Percentiles rank a stretch among this genome's conserved stretches.
phyloP scores from a whole-genome alignment of 371 early-diverging fungal species.

The Parasitella parasitica region DNA sequence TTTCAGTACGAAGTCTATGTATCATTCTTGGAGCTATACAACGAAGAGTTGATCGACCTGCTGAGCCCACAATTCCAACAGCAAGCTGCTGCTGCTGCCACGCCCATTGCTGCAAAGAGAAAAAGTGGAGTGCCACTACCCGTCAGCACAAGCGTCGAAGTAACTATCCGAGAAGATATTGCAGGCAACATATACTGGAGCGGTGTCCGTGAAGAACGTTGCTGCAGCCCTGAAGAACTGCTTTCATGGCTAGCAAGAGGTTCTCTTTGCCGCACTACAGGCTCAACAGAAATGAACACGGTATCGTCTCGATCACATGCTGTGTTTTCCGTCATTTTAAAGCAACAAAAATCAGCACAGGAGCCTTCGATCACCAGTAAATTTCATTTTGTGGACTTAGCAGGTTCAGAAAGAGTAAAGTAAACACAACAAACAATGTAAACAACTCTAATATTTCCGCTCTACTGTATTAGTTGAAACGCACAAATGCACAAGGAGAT shows the following conservation, averaged over 20 bases:
- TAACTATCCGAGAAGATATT: slow-evolving; percentile 88
- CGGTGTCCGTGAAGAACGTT: slow-evolving; percentile 84
- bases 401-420: slow-evolving; percentile 71
- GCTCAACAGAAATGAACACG: slow-evolving; percentile 96
- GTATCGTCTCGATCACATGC: slow-evolving; percentile 98
- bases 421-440: not conserved
- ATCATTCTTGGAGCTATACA: slow-evolving; percentile 96
- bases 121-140: slow-evolving; percentile 17
- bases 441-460: too few species aligned
- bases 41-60: slow-evolving; percentile 93
- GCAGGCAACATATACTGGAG: slow-evolving; percentile 90
- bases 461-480: slow-evolving; percentile 89
- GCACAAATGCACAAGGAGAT: slow-evolving; percentile 93
- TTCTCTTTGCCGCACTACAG: slow-evolving; percentile 90
- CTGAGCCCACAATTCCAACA: slow-evolving; percentile 49
- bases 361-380: slow-evolving; percentile 53
- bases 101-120: slow-evolving; percentile 11
- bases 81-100: not conserved
- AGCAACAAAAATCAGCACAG: slow-evolving; percentile 46
- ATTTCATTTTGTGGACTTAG: slow-evolving; percentile 97
- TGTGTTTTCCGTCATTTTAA: slow-evolving; percentile 91
- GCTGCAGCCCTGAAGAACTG: slow-evolving; percentile 75
- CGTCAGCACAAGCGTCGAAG: slow-evolving; percentile 22
- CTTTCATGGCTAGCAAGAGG: slow-evolving; percentile 74
- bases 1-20: slow-evolving; percentile 67